Evolutionary conservation across 2,329 filamentous ascomycete species (phyloP).

Genomic region (Endothia cerciana): DNA sequence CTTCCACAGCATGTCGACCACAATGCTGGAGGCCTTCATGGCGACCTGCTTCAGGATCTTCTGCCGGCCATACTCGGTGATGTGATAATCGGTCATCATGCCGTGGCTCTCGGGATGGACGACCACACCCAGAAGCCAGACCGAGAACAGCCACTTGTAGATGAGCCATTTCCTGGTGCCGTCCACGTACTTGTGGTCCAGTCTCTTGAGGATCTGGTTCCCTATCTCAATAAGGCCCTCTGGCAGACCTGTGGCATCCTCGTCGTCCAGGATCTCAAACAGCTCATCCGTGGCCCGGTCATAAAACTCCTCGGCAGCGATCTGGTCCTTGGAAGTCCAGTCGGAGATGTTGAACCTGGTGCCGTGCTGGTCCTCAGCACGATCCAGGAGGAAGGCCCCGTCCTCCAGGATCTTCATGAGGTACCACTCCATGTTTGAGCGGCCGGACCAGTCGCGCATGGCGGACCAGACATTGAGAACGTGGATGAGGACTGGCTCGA

Average conservation of each 20-base stretch:
- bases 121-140: slow-evolving; percentile 81
- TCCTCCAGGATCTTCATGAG: slow-evolving; percentile 94
- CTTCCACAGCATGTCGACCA: slow-evolving; percentile 76
- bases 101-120: slow-evolving; percentile 84
- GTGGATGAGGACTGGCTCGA: slow-evolving; percentile 79
- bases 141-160: slow-evolving; percentile 89
- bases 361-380: slow-evolving; percentile 77
- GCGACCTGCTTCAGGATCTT: slow-evolving; percentile 81
- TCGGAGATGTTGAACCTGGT: slow-evolving; percentile 72
- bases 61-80: slow-evolving; percentile 87
- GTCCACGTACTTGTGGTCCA: slow-evolving; percentile 73
- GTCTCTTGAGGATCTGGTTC: slow-evolving; percentile 78
- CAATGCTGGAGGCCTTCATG: slow-evolving; percentile 76
- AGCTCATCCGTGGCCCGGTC: slow-evolving; percentile 77
- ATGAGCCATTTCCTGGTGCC: slow-evolving; percentile 83
- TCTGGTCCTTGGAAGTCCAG: slow-evolving; percentile 78
- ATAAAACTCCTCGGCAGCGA: slow-evolving; percentile 87
- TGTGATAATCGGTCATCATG: slow-evolving; percentile 86
- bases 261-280: slow-evolving; percentile 85
- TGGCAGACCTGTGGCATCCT: slow-evolving; percentile 82
- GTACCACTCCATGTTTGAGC: slow-evolving; percentile 88
- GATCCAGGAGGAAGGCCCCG: slow-evolving; percentile 87
- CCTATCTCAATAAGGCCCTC: slow-evolving; percentile 83
- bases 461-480: slow-evolving; percentile 86
- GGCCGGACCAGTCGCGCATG: slow-evolving; percentile 88